Evolutionary conservation across 306 rosid species (phyloP), one percentile per base, ranked within the genome.

Genomic region (Glycine soja): DNA sequence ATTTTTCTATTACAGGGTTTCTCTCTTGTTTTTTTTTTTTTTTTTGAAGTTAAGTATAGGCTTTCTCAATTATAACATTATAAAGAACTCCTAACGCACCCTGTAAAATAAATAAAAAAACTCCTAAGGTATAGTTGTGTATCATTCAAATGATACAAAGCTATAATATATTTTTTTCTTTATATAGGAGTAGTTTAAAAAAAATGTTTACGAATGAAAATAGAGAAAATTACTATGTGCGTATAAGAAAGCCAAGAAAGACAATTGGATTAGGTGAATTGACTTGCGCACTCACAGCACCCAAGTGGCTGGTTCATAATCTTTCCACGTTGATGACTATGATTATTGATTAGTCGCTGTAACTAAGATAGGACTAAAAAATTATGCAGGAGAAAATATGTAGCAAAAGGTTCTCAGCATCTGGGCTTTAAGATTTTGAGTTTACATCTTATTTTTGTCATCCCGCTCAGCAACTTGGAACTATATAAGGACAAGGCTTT

Each of bases 221-320:
- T 4, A 38, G 6, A 38, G 43, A 38, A 48, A 48, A 48, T 3
- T 51, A 51, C 13, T 10, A 18, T n/a, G 46, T 67, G 54, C 32
- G 18, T 24, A 1, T 18, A 30, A 30, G 66, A 75, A 79, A 79
- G 86, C 84, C 85, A 86, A 81, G 58, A 81, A 79, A 84, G 81
- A 65, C 40, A 47, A 66, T 43, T 76, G 76, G 59, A 81, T 84
- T 88, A 79, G 88, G 89, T 86, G 86, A 68, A 59, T 75, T 79
- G 72, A 79, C 85, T 57, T 69, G 61, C 43, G 77, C 81, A 67
- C 62, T 64, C 48, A 34, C 19, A 75, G 1, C 46, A 53, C 48
- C 13, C 66, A 54, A 71, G 24, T 50, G 54, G 18, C 58, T 54
- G 54, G 18, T 65, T 54, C 72, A 73, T 58, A 43, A 48, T 40